Conservation (phyloP, 2,329 filamentous ascomycete genomes). For the Pyrenophora teres region DNA sequence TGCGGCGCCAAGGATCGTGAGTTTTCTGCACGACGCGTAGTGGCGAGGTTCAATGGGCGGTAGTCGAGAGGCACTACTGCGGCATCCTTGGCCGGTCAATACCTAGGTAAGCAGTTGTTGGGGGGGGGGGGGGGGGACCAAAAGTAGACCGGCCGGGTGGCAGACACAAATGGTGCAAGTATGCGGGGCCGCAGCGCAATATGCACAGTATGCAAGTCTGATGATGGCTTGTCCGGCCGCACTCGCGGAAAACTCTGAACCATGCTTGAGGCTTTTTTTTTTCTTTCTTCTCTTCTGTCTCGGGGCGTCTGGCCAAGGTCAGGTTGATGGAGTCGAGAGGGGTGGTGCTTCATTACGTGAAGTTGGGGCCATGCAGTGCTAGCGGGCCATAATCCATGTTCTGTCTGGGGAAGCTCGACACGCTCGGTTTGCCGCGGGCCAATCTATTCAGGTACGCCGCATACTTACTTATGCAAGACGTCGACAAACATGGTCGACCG, state of each 20-base stretch:
- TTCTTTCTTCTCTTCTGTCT: too few relatives aligned
- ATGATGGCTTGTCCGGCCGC: slow-evolving; percentile 5
- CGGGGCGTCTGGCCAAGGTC: slow-evolving; percentile 9
- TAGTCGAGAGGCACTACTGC: slow-evolving; percentile 7
- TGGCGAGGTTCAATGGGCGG: background rate
- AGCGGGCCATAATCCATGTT: slow-evolving; percentile 9
- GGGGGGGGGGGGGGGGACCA: too few relatives aligned
- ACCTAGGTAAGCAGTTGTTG: too few relatives aligned
- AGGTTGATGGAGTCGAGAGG: slow-evolving; percentile 11
- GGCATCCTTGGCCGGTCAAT: background rate
- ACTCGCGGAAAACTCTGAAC: slow-evolving; percentile 30
- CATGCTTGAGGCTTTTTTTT: slow-evolving; percentile 22
- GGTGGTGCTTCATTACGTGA: slow-evolving; percentile 34
- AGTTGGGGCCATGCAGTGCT: slow-evolving; percentile 21
- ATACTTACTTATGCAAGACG: background rate
- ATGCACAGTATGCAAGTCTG: background rate
- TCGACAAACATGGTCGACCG: background rate
- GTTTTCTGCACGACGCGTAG: slow-evolving; percentile 18
- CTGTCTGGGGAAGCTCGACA: slow-evolving; percentile 13
- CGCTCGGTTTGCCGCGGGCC: slow-evolving; percentile 19
- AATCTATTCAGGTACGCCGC: slow-evolving; percentile 20
- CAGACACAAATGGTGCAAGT: slow-evolving; percentile 14
- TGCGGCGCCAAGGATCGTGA: slow-evolving; percentile 39
- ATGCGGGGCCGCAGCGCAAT: slow-evolving; percentile 10
- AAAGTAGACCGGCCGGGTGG: background rate